Evolutionary conservation across 2,329 filamentous ascomycete genomes (phyloP), one percentile per base, ranked within the genome.

Genomic region (Fusarium miscanthi): DNA sequence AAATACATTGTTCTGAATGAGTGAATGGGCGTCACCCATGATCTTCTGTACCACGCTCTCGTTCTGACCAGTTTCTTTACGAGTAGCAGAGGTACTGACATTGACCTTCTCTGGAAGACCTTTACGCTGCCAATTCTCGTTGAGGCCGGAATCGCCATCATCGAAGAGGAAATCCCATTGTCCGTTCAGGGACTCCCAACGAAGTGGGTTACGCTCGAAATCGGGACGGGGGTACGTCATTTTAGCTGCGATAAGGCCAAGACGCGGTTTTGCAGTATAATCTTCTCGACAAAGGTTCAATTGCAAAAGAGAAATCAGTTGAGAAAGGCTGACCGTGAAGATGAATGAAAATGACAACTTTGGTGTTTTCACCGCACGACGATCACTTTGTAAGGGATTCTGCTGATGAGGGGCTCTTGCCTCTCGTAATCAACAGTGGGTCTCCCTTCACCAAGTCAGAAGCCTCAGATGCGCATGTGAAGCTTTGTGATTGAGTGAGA

Each of bases 111-210:
- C 74, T 3, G 88, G 88, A 5, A 91, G 80, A 19, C 87, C 85
- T 4, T 78, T 78, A 9, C 84, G 79, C 10, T 90, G 86, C 90
- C 90, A 92, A 45, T 80, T 76, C 31, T 85, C 78, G 8, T 76
- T 64, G 4, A 89, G 81, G 1, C 91, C 90, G 48, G 84, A 77
- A 74, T 92, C 89, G 54, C 86, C 82, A 75, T 92, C 90, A 78
- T 93, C 91, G 66, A 92, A 92, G 51, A 89, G 79, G 74, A 92
- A 90, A 63, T 86, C 83, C 90, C 91, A 92, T 10, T 84, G 81
- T 2, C 90, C 90, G 71, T 92, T 88, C 51, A 92, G 86, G 3
- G 87, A 87, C 43, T 82, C 79, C 90, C 90, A 92, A 49, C 82
- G 84, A 33, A 90, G 84, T 31, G 83, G 77, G 37, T 82, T 80